Evolutionary conservation across 345 rosid species (phyloP).

Genomic region (Bruguiera sexangula): DNA sequence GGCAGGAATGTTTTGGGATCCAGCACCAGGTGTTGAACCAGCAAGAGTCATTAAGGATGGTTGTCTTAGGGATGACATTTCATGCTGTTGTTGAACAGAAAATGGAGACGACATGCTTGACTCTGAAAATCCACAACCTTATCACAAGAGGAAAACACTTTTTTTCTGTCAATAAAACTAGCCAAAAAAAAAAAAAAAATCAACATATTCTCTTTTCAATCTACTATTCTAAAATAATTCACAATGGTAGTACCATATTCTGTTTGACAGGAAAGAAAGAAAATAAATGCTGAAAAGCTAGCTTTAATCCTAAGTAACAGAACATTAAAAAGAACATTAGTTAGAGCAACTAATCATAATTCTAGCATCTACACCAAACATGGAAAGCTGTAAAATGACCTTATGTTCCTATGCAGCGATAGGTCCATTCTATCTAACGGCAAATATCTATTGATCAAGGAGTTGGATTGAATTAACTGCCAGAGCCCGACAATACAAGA

Average conservation of each 20-base stretch:
- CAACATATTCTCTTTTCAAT: no score
- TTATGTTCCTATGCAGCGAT: no score
- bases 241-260: no score
- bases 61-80: conserved; percentile 1
- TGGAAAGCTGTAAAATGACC: neutral
- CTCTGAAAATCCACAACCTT: conserved; percentile 39
- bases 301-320: no score
- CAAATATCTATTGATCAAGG: neutral
- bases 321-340: neutral
- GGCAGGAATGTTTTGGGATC: conserved; percentile 18
- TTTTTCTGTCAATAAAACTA: neutral
- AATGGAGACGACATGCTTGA: conserved; percentile 79
- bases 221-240: no score
- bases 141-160: conserved; percentile 6
- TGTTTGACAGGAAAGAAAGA: no score
- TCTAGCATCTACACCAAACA: neutral
- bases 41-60: neutral
- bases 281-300: no score
- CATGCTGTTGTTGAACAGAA: conserved; percentile 74
- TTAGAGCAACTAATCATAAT: neutral
- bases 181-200: neutral
- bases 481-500: neutral
- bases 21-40: conserved; percentile 1
- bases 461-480: neutral
- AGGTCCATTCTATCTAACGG: neutral